Percentiles rank a stretch among this genome's conserved stretches.
These are phyloP conservation scores for Parathielavia hyrcaniae DNA, from an alignment of 495 filamentous ascomycete genomes.

Conservation along the genomic window DNA sequence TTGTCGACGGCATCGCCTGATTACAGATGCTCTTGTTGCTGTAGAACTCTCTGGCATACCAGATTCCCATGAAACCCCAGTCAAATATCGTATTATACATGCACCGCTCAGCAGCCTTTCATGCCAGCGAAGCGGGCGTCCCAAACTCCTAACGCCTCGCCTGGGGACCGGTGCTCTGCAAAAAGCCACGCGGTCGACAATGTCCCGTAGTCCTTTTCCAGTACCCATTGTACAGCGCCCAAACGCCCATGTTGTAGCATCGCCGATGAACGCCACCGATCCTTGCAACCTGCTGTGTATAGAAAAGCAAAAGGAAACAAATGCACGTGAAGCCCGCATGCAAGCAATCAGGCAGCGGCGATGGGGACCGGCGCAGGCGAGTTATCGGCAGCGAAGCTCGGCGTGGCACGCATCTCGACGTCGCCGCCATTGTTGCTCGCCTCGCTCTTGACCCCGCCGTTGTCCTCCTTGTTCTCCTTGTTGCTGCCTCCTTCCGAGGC, in stretches of 20 bases:
- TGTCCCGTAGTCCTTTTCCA: neutral
- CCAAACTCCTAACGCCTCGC: slow-evolving; percentile 10
- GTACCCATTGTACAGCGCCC: slow-evolving; percentile 6
- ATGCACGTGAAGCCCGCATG: neutral
- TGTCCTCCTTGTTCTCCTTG: slow-evolving; percentile 64
- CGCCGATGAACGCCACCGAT: neutral
- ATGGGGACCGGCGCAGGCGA: slow-evolving; percentile 37
- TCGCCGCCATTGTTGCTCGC: slow-evolving; percentile 57
- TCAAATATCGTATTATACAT: slow-evolving; percentile 6
- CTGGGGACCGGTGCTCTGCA: neutral
- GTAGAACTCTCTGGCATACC: neutral
- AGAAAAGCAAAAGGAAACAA: neutral
- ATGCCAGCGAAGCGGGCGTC: neutral
- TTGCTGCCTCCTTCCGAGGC: slow-evolving; percentile 62
- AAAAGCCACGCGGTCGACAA: neutral
- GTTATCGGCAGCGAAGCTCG: slow-evolving; percentile 36
- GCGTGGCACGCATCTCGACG: slow-evolving; percentile 41
- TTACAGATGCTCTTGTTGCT: neutral
- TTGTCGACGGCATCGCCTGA: neutral
- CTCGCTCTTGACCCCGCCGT: slow-evolving; percentile 63
- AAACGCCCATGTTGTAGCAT: neutral
- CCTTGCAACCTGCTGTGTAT: neutral
- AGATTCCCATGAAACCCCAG: neutral
- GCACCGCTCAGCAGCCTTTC: neutral
- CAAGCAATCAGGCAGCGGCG: slow-evolving; percentile 14